Conservation (phyloP, 2,329 filamentous ascomycete genomes). For the Niveomyces coronatus region DNA sequence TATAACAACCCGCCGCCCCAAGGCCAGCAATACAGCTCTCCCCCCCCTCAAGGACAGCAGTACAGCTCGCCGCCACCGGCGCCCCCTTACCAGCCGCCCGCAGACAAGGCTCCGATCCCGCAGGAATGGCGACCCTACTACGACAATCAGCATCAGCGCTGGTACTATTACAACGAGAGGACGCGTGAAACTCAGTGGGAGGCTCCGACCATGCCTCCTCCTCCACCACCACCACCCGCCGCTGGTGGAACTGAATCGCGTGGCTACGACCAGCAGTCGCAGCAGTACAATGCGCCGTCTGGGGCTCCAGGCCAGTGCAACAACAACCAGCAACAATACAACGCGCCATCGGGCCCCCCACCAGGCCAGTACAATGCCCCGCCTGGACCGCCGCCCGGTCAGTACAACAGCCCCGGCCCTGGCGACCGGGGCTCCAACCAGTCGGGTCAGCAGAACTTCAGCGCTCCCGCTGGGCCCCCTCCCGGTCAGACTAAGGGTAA, state of each 20-base stretch:
- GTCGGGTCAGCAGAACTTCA: not conserved
- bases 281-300: not conserved
- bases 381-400: too few relatives aligned
- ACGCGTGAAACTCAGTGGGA: constrained; percentile 57
- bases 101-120: constrained; percentile 40
- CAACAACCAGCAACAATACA: constrained; percentile 2
- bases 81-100: constrained; percentile 24
- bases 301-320: not conserved
- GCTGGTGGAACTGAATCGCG: constrained; percentile 16
- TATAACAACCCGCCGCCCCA: not conserved
- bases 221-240: constrained; percentile 19
- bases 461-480: not conserved
- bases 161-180: constrained; percentile 54
- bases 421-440: too few relatives aligned
- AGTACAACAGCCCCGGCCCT: too few relatives aligned
- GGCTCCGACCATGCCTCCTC: too few relatives aligned
- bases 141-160: constrained; percentile 50
- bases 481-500: constrained; percentile 27
- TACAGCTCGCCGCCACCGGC: constrained; percentile 5
- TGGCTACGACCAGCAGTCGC: constrained; percentile 12
- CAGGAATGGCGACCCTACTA: constrained; percentile 54
- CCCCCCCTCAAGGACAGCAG: constrained; percentile 4
- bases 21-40: constrained; percentile 4
- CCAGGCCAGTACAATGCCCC: too few relatives aligned
- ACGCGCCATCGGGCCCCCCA: not conserved